Evolutionary conservation across 257 asterid genomes (phyloP).

Genomic region (Marsdenia floribunda): DNA sequence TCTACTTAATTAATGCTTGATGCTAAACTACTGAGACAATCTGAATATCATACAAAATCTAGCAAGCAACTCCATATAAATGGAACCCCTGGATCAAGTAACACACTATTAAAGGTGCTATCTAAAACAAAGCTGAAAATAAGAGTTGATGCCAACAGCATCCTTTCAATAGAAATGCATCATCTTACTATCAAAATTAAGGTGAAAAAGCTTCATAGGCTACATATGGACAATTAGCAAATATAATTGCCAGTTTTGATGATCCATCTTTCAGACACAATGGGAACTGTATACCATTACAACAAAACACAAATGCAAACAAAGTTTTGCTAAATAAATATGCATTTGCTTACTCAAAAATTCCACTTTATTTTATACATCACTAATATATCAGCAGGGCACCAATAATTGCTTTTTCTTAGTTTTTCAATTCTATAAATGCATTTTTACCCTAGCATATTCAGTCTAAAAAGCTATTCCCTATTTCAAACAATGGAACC

Average conservation of each 20-base stretch:
- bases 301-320: not conserved
- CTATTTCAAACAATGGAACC: not conserved
- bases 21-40: not conserved
- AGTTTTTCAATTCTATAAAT: not conserved
- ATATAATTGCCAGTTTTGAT: not conserved
- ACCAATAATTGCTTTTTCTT: not conserved
- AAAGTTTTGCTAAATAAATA: not conserved
- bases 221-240: not conserved
- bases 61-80: conserved; percentile 7
- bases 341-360: not conserved
- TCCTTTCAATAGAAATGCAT: not conserved
- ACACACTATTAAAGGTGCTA: not conserved
- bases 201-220: not conserved
- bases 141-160: not conserved
- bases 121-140: not conserved
- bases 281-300: not conserved
- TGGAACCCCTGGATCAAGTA: not conserved
- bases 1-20: not conserved
- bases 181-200: not conserved
- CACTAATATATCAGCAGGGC: not conserved
- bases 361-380: conserved; percentile 3
- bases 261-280: not conserved
- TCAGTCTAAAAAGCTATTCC: not conserved
- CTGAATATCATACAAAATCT: not conserved
- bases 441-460: not conserved